Percentiles rank a stretch among this genome's conserved stretches.
These are phyloP conservation scores for Samsoniella hepiali DNA, from an alignment of 2,329 filamentous ascomycete genomes.

Conservation along the genomic window DNA sequence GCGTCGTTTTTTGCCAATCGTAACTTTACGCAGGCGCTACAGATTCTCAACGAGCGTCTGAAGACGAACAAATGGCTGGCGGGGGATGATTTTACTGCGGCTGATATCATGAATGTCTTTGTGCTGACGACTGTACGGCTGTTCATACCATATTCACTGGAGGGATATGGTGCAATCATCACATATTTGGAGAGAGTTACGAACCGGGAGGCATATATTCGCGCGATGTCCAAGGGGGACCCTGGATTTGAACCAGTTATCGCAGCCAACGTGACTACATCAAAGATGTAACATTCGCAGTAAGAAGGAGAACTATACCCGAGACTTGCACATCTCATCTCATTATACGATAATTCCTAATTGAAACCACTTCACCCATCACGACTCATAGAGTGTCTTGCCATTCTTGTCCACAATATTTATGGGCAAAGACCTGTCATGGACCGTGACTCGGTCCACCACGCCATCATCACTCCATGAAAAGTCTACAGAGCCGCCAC, in stretches of 20 bases:
- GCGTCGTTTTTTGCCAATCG: not conserved
- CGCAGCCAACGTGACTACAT: not conserved
- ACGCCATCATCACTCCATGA: slow-evolving; percentile 39
- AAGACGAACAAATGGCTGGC: not conserved
- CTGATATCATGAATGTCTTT: slow-evolving; percentile 13
- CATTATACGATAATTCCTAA: not conserved
- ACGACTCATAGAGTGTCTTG: not conserved
- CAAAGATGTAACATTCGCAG: not conserved
- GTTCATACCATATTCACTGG: not conserved
- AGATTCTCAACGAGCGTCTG: not conserved
- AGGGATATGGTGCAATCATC: not conserved
- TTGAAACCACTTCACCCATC: not conserved
- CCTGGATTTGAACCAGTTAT: not conserved
- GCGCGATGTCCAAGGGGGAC: not conserved
- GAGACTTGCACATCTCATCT: not conserved
- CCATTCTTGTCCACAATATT: not conserved
- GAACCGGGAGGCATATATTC: not conserved
- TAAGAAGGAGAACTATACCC: not conserved
- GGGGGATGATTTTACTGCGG: slow-evolving; percentile 1
- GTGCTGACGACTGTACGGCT: not conserved
- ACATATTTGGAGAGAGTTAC: not conserved
- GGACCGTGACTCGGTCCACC: slow-evolving; percentile 26
- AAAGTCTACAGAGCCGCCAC: slow-evolving; percentile 43
- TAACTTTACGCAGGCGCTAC: not conserved
- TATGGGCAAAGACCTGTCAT: not conserved